Base-by-base conservation (phyloP, 768 basidiomycete genomes). In the Rhodocollybia butyracea region DNA sequence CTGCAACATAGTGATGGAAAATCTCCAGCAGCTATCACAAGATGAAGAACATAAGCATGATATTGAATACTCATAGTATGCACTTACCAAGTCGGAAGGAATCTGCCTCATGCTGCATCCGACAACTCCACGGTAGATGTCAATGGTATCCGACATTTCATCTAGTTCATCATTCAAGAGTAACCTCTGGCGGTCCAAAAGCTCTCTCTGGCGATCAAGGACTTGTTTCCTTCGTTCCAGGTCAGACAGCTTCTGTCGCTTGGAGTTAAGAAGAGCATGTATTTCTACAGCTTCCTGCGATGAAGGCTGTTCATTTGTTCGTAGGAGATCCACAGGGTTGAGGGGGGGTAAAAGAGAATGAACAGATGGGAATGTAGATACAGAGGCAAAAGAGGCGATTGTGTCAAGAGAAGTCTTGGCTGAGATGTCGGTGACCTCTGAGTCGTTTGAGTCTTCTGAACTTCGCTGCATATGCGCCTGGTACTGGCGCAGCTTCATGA, bases 121-220 rank as follows among this genome's bases (percentile, higher is more conserved):
- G 8, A 50, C 22, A 2, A 36, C 48, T 24, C 48, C 48, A 13
- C n/a, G n/a, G 34, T 50, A 50, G 8, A 22, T 21, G 24, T 36
- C 48, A 50, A 50, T 38, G 3, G 31, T 26, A 22, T 50, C 48
- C 3, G 34, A 15, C 48, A 38, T 50, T 11, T 38, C 36, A 36
- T 26, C 48, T 15, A 50, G 32, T 24, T 50, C 48, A 22, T 50
- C 48, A 39, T 50, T 34, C 19, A 50, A 27, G 17, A 50, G 48
- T 12, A 7, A 19, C 13, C 21, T 24, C n/a, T 50, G 48, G 11
- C 34, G 48, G 31, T 50, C 32, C 34, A 50, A 27, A 15, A 50
- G 24, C 36, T 50, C 34, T 38, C 34, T 50, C 21, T 50, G 48
- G 8, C 48, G 48, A 38, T 50, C 34, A 13, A 50, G 48, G 24